Conservation (phyloP, 768 basidiomycete species). For the Mycena albidolilacea region DNA sequence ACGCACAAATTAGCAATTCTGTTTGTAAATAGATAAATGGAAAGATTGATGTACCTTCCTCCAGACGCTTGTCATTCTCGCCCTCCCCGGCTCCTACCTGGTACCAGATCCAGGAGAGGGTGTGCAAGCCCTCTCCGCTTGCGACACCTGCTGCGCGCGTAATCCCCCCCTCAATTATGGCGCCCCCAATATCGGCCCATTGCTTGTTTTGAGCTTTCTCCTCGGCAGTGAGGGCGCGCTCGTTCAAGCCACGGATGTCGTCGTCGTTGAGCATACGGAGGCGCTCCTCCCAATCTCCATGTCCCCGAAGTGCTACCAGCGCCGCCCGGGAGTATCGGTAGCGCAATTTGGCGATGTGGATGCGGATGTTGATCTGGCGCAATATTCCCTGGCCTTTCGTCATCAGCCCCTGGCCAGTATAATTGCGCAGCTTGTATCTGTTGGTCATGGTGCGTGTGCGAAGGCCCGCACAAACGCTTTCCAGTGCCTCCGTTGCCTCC, state of each 20-base stretch:
- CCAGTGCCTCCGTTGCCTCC: slow-evolving; percentile 8
- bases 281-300: slow-evolving; percentile 9
- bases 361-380: not conserved
- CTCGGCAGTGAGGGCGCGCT: not conserved
- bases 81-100: no score
- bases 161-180: slow-evolving; percentile 3
- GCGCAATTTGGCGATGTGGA: not conserved
- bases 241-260: slow-evolving; percentile 14
- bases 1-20: no score
- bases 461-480: not conserved
- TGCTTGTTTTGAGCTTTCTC: slow-evolving; percentile 12
- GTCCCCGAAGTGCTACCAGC: not conserved
- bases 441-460: slow-evolving; percentile 14
- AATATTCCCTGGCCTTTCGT: not conserved
- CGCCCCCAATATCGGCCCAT: not conserved
- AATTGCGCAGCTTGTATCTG: not conserved
- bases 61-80: no score
- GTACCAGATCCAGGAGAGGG: no score
- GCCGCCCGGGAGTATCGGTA: slow-evolving; percentile 12
- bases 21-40: no score
- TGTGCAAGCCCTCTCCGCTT: not conserved
- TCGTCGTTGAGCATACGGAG: not conserved
- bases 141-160: not conserved
- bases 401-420: slow-evolving; percentile 8
- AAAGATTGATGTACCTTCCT: no score